phyloP scores from a whole-genome alignment of 208 protist species.

The Trypanosoma grayi region DNA sequence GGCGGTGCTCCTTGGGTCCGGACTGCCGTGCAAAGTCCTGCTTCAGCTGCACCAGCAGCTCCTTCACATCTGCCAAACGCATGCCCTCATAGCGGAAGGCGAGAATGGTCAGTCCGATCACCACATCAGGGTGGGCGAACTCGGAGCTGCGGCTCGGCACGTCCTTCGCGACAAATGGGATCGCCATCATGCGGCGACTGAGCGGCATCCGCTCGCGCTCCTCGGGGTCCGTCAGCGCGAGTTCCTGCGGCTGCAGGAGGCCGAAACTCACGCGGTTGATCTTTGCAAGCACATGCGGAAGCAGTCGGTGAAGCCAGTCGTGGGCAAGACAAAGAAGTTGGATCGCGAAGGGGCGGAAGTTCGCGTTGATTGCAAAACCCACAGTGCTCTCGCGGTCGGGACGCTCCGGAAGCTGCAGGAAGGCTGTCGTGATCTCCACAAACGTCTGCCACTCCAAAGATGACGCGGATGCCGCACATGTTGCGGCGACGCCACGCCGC shows the following conservation, averaged over 20 bases:
- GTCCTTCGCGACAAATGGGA: conserved; percentile 97
- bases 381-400: conserved; percentile 17
- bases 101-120: conserved; percentile 92
- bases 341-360: conserved; percentile 42
- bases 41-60: conserved; percentile 81
- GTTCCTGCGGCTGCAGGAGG: conserved; percentile 73
- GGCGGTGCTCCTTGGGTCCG: conserved; percentile 85
- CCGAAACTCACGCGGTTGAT: conserved; percentile 95
- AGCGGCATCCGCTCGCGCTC: conserved; percentile 57
- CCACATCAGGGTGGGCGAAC: conserved; percentile 95
- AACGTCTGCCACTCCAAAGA: conserved; percentile 8
- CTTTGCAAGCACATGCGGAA: conserved; percentile 93
- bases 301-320: conserved; percentile 88
- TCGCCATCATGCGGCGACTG: conserved; percentile 81
- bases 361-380: conserved; percentile 30
- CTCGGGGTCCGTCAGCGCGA: conserved; percentile 31
- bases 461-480: not conserved
- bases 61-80: conserved; percentile 69
- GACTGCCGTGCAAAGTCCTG: conserved; percentile 83
- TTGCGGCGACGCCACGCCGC: conserved; percentile 1
- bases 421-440: conserved; percentile 28
- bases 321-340: conserved; percentile 89
- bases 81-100: conserved; percentile 93
- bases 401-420: conserved; percentile 23
- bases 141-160: conserved; percentile 92